Evolutionary conservation across 139 green algal species (phyloP), one percentile per base, ranked within the genome.

Genomic region (Volvox reticuliferus): DNA sequence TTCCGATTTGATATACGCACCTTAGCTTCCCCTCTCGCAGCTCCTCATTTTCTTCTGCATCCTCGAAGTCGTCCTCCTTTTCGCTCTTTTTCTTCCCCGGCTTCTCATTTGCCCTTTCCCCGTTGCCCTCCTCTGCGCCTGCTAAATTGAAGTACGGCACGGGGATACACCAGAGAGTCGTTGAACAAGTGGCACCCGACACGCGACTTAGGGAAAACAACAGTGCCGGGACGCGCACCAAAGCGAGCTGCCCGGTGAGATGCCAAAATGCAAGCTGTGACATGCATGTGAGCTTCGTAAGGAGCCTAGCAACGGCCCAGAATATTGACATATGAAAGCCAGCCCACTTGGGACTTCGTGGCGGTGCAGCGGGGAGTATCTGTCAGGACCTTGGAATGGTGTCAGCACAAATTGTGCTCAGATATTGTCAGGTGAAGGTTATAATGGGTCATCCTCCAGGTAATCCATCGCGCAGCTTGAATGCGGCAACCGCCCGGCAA

Each of bases 41-140:
- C 82, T 97, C 96, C 86, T 97, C 95, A n/a, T 98, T 91, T 67
- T 94, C 93, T 91, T 97, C 93, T 1, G 75, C 76, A 32, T 92
- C 85, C 79, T 92, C 91, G 77, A 80, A 86, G 21, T 88, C 84
- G 18, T 95, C 88, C 32, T 84, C 90, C 73, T 87, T 91, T 69
- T 37, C 76, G 61, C 62, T 94, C 89, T 88, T 90, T 62, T 55
- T 93, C 91, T 87, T 93, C 84, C 20, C 85, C 63, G 50, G 88
- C 12, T 55, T 55, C 44, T 55, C 87, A 68, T 22, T 75, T 81
- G 83, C 92, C 85, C 65, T 28, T 65, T 97, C 96, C 37, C 82
- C 88, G 80, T 94, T 96, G 79, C 96, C 96, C 20, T 98, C 95
- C 61, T 96, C 96, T n/a, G 97, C 96, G 19, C 93, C 96, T 62